phyloP scores from a whole-genome alignment of 108 stramenopile species.

The Epipyxis sp. region DNA sequence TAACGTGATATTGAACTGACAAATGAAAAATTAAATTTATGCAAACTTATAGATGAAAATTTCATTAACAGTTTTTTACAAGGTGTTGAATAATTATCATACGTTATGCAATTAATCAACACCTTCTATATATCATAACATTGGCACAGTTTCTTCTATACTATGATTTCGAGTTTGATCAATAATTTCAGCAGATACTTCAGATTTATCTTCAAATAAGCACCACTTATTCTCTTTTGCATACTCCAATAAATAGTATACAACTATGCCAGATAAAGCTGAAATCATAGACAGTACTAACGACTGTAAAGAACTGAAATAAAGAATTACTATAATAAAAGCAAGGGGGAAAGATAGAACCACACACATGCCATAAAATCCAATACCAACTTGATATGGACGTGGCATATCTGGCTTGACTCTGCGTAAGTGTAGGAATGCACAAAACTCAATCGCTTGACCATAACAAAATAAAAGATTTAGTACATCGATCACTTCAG shows the following conservation, averaged over 20 bases:
- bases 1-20: too few relatives aligned
- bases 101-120: too few relatives aligned
- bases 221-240: constrained; percentile 8
- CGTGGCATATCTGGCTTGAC: constrained; percentile 41
- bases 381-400: constrained; percentile 39
- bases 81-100: too few relatives aligned
- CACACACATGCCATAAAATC: constrained; percentile 19
- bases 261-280: neutral
- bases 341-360: constrained; percentile 5
- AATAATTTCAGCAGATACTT: too few relatives aligned
- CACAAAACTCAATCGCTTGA: constrained; percentile 80
- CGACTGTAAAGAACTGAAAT: neutral
- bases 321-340: constrained; percentile 14
- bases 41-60: too few relatives aligned
- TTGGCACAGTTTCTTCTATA: too few relatives aligned
- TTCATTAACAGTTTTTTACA: too few relatives aligned
- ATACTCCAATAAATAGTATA: neutral
- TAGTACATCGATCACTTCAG: constrained; percentile 77
- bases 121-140: too few relatives aligned
- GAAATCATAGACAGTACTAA: neutral
- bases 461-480: constrained; percentile 77
- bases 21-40: too few relatives aligned
- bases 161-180: too few relatives aligned
- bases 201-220: constrained; percentile 4
- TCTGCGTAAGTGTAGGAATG: constrained; percentile 82